Base-by-base conservation (phyloP, 257 asterid species). In the Datura wrightii region DNA sequence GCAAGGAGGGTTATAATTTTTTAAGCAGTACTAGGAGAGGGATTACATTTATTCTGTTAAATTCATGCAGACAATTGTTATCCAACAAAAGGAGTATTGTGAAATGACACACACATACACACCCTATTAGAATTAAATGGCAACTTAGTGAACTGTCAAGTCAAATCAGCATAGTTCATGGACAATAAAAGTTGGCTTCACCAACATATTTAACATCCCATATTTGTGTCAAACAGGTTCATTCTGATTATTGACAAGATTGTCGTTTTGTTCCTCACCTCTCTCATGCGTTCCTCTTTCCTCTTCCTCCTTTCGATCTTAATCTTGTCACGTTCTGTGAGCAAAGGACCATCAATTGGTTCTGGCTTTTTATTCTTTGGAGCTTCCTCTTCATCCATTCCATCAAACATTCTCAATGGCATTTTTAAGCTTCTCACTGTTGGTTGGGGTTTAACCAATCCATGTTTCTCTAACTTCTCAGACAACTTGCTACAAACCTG, bases 251-350 rank as follows among this genome's bases (percentile, higher is more conserved):
- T 16, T 14, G 31, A 7, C 62, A 52, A 78, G 16, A 52, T 31
- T 78, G 34, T 52, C 5, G 1, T 31, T 78, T 78, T 31, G 5
- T 14, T 31, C 58, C 18, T 65, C 89, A 96, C 99, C 99, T 96
- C 99, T 91, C 99, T 93, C 88, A 93, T 93, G 9, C 97, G 94
- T 44, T 96, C 99, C 2, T 96, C 99, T 88, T 96, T 96, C 89
- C 99, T 92, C 92, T 96, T 96, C 91, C 90, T 93, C 93, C 99
- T 94, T 82, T 96, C 99, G 48, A 96, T 81, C 90, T 96, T 96
- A 93, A 96, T 87, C 87, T 92, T 92, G 89, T 96, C 99, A 82
- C 99, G 98, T 88, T 96, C 98, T 69, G 99, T 94, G 86, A 96
- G 91, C 79, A 96, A 85, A 65, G 98, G 98, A 81, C 99, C 99